phyloP scores from a whole-genome alignment of 306 rosid species.

The Herpetospermum pedunculosum region DNA sequence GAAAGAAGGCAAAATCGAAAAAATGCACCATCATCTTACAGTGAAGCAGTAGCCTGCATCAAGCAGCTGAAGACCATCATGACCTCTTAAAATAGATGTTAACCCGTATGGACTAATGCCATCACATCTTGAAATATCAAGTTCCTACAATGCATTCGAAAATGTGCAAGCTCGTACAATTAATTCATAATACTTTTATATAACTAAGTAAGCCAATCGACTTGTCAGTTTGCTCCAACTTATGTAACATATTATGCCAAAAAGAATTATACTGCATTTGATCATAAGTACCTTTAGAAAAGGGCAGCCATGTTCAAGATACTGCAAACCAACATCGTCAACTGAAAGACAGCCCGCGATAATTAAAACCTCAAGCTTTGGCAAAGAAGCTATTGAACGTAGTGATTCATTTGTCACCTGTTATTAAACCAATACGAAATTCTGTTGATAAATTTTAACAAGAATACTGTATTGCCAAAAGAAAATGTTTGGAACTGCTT shows the following conservation, averaged over 20 bases:
- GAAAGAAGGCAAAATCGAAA: background rate
- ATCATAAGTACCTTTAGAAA: conserved; percentile 32
- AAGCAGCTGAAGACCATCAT: conserved; percentile 27
- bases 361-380: conserved; percentile 38
- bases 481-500: background rate
- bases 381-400: conserved; percentile 43
- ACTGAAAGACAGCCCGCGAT: conserved; percentile 43
- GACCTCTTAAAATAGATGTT: conserved; percentile 38
- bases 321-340: conserved; percentile 41
- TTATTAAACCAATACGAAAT: background rate
- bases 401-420: conserved; percentile 48
- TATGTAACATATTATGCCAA: background rate
- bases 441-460: background rate
- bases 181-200: background rate
- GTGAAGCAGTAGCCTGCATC: conserved; percentile 33
- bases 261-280: background rate
- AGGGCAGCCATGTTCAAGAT: conserved; percentile 45
- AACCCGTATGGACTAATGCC: conserved; percentile 37
- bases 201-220: background rate
- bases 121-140: conserved; percentile 53
- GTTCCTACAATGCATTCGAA: conserved; percentile 30
- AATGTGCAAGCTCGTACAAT: background rate
- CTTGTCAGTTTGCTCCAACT: background rate
- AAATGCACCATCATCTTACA: conserved; percentile 25
- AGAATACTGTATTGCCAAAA: background rate